These are phyloP conservation scores for Xylaria sp. DNA, from an alignment of 2,329 filamentous ascomycete genomes.

Conservation along the genomic window DNA sequence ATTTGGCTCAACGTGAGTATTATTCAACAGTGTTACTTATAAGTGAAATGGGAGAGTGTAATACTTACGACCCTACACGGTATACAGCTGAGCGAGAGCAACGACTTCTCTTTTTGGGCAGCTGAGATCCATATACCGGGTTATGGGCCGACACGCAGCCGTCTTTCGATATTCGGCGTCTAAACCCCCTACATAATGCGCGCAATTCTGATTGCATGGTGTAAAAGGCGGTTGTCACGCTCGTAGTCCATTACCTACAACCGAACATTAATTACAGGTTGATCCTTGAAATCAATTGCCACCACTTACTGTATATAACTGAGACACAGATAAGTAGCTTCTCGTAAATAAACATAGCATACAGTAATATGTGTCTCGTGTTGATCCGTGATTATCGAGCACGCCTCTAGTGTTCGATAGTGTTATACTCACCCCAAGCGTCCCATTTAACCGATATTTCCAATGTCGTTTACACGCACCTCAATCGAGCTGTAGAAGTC, in stretches of 20 bases:
- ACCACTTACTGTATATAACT: background rate
- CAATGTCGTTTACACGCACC: background rate
- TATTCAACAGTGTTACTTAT: background rate
- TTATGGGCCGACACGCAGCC: background rate
- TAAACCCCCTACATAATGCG: background rate
- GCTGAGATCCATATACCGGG: background rate
- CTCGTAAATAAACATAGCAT: background rate
- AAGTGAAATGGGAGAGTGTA: background rate
- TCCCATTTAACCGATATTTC: background rate
- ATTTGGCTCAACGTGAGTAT: background rate
- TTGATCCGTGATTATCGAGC: background rate
- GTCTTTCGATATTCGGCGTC: background rate
- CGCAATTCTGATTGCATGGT: constrained; percentile 11
- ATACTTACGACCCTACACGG: background rate
- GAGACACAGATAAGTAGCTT: background rate
- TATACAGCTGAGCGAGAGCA: background rate
- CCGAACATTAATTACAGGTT: background rate
- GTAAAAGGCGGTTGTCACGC: too few species aligned
- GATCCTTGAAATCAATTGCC: background rate
- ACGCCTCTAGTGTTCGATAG: background rate
- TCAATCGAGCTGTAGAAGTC: background rate
- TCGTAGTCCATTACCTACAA: too few species aligned
- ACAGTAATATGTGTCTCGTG: background rate
- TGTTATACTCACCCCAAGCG: background rate
- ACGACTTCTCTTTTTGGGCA: background rate